Base-by-base conservation (phyloP, 192 early-diverging fungal genomes). In the Fimicolochytrium jonesii region DNA sequence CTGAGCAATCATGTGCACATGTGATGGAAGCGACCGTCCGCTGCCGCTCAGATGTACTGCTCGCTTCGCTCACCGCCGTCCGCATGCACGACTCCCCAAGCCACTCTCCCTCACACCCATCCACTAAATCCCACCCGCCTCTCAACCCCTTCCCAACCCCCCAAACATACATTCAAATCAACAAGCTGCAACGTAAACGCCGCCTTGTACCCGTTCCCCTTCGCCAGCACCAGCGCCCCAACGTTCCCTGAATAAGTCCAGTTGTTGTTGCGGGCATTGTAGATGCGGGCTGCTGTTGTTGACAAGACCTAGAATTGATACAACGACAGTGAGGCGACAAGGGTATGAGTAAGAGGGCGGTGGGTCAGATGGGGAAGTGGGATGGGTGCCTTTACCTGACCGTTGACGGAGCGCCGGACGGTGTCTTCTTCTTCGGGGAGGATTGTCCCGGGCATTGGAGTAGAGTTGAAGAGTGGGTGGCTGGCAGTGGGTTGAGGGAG, bases 131-230 rank as follows among this genome's bases (percentile, higher is more conserved):
- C n/a, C n/a, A n/a, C n/a, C n/a, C n/a, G n/a, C n/a, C n/a, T n/a
- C n/a, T n/a, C n/a, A n/a, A n/a, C n/a, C n/a, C n/a, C n/a, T n/a
- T n/a, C n/a, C n/a, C n/a, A n/a, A n/a, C n/a, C n/a, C n/a, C n/a
- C n/a, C n/a, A n/a, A n/a, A n/a, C n/a, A n/a, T 57, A 78, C 77
- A 50, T 43, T 30, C 28, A 77, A 45, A 35, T 80, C 75, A 23
- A 80, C 64, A 11, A 80, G 23, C 36, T 56, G 48, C 32, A 80
- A 51, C 17, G 34, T 46, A 29, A 68, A 72, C 3, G 48, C 23
- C n/a, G n/a, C n/a, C n/a, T n/a, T n/a, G n/a, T n/a, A n/a, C 5
- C 35, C 44, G 18, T 22, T 37, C 25, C 37, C 33, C 7, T n/a
- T 23, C 7, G 51, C 52, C 6, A 79, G 55, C 42, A 61, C 77